These are phyloP conservation scores for Piper longum DNA, from an alignment of 164 flowering plant species.

Conservation along the genomic window DNA sequence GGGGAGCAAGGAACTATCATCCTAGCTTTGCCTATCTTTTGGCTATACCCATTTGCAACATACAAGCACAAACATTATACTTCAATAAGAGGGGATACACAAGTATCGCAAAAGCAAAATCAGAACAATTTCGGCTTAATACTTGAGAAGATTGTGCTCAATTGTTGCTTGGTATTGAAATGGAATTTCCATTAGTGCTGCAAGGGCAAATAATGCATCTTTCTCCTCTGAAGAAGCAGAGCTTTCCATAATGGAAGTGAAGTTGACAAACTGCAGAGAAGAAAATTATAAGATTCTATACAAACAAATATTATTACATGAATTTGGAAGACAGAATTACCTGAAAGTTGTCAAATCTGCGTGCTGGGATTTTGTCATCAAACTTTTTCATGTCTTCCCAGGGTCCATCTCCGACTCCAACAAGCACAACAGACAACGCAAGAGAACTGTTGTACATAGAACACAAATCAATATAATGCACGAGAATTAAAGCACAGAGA, in stretches of 20 bases:
- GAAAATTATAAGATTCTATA: background rate
- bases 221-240: slow-evolving; percentile 33
- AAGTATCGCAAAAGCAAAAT: background rate
- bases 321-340: slow-evolving; percentile 7
- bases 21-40: background rate
- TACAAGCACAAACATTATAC: background rate
- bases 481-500: background rate
- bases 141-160: slow-evolving; percentile 52
- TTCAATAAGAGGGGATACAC: background rate
- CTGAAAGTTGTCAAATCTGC: slow-evolving; percentile 87
- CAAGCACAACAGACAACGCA: slow-evolving; percentile 72
- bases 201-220: slow-evolving; percentile 61
- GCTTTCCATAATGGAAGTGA: slow-evolving; percentile 64
- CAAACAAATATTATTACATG: background rate
- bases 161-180: slow-evolving; percentile 68
- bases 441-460: slow-evolving; percentile 6
- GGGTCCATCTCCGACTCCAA: slow-evolving; percentile 95
- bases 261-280: slow-evolving; percentile 54
- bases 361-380: slow-evolving; percentile 82
- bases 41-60: background rate
- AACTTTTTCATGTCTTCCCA: slow-evolving; percentile 91
- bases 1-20: background rate
- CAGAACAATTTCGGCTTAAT: slow-evolving; percentile 5
- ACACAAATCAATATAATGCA: background rate
- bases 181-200: slow-evolving; percentile 78